Conservation (phyloP, 768 basidiomycete genomes). For the Paxillus rubicundulus region DNA sequence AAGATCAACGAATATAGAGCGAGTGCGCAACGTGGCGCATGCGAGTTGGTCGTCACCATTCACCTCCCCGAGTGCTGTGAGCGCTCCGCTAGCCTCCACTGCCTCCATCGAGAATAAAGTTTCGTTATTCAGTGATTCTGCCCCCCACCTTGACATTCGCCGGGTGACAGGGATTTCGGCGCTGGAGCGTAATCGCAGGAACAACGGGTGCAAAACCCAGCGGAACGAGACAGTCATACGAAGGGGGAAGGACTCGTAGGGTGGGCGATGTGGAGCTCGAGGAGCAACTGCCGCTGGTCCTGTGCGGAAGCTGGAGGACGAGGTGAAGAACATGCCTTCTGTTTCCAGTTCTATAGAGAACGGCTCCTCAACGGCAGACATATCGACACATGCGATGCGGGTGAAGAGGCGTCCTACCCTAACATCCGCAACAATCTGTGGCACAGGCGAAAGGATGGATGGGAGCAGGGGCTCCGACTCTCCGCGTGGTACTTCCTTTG, state of each 20-base stretch:
- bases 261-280: conserved; percentile 8
- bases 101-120: conserved; percentile 59
- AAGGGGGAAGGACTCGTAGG: conserved; percentile 42
- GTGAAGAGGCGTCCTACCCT: conserved; percentile 49
- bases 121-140: conserved; percentile 42
- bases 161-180: conserved; percentile 22
- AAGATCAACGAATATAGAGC: conserved; percentile 45
- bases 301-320: conserved; percentile 42
- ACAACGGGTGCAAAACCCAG: conserved; percentile 48
- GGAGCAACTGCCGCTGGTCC: conserved; percentile 16
- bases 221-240: conserved; percentile 43
- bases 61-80: conserved; percentile 49
- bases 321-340: conserved; percentile 46
- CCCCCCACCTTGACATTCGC: conserved; percentile 29
- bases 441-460: conserved; percentile 40
- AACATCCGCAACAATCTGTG: conserved; percentile 47
- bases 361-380: conserved; percentile 38
- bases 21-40: conserved; percentile 41
- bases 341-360: conserved; percentile 57
- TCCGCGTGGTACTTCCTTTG: conserved; percentile 8
- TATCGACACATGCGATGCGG: conserved; percentile 48
- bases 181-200: conserved; percentile 49
- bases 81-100: conserved; percentile 45
- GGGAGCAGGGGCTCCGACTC: conserved; percentile 22
- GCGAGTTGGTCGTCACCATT: conserved; percentile 41